Evolutionary conservation across 306 rosid genomes (phyloP).

Genomic region (Dalbergia cultrata): DNA sequence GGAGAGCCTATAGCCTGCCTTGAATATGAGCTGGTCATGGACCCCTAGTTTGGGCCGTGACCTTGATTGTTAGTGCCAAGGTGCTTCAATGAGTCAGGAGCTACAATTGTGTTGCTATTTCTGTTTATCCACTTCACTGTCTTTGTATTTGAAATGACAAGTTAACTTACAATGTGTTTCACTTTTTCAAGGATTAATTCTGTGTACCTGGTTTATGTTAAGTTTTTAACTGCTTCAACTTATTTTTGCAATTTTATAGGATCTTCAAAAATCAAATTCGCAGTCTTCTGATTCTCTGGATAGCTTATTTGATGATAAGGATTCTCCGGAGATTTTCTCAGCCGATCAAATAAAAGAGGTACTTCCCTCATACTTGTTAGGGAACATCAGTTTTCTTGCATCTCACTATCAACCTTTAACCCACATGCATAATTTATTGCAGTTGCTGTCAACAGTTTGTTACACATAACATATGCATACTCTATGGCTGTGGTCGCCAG

Average conservation of each 20-base stretch:
- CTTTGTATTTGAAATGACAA: neutral
- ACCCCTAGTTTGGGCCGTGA: no score
- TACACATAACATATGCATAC: neutral
- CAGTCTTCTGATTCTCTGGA: conserved; percentile 88
- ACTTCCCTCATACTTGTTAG: conserved; percentile 41
- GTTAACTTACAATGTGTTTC: conserved; percentile 29
- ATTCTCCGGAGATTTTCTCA: conserved; percentile 57
- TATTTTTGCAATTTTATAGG: conserved; percentile 57
- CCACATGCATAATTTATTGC: neutral
- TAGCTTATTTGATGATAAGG: conserved; percentile 81
- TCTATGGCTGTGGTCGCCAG: neutral
- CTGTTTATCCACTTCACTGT: neutral
- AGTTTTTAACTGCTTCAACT: conserved; percentile 38
- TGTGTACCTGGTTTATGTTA: conserved; percentile 25
- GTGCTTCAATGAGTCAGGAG: conserved; percentile 3
- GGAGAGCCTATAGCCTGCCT: no score
- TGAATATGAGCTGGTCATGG: no score
- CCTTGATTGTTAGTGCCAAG: conserved; percentile 1
- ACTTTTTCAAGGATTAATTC: conserved; percentile 30
- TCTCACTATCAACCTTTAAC: conserved; percentile 15
- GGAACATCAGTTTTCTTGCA: conserved; percentile 7
- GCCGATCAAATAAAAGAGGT: conserved; percentile 74
- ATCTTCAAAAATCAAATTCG: conserved; percentile 61
- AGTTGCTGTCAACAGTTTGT: conserved; percentile 20
- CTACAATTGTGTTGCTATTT: neutral